Percentiles rank a stretch among this genome's conserved stretches.
Conservation (phyloP, 495 filamentous ascomycete genomes). For the Rhypophila decipiens region DNA sequence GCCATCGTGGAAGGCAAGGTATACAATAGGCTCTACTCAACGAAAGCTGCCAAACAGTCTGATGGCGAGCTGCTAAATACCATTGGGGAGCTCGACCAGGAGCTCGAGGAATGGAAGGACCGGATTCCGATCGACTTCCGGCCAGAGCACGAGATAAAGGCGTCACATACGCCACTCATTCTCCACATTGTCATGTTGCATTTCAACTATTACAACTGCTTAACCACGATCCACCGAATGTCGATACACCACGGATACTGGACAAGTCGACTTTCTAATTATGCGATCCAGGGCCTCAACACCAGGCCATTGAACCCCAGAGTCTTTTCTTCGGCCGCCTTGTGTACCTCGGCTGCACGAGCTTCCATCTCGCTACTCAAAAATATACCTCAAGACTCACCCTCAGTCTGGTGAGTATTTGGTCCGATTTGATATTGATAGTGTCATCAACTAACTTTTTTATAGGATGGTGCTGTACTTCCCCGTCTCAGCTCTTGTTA, state of each 20-base stretch:
- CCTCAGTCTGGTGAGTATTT: slow-evolving; percentile 87
- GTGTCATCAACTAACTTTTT: slow-evolving; percentile 18
- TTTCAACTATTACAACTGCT: slow-evolving; percentile 95
- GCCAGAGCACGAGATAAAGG: slow-evolving; percentile 90
- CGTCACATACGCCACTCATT: slow-evolving; percentile 80
- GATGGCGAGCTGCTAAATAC: slow-evolving; percentile 92
- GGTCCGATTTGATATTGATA: background rate
- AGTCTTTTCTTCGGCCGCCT: slow-evolving; percentile 86
- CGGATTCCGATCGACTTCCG: slow-evolving; percentile 88
- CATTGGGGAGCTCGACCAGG: slow-evolving; percentile 89
- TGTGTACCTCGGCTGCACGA: slow-evolving; percentile 87
- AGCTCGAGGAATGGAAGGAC: slow-evolving; percentile 96
- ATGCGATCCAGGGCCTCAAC: slow-evolving; percentile 89
- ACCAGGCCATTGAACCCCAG: slow-evolving; percentile 84
- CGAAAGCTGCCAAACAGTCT: slow-evolving; percentile 83
- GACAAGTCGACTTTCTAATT: slow-evolving; percentile 92
- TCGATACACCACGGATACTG: slow-evolving; percentile 97
- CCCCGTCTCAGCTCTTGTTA: slow-evolving; percentile 91
- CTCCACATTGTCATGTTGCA: slow-evolving; percentile 89
- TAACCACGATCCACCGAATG: slow-evolving; percentile 98
- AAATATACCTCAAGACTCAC: slow-evolving; percentile 91
- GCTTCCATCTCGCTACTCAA: slow-evolving; percentile 90
- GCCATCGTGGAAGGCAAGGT: slow-evolving; percentile 88
- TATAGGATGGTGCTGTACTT: slow-evolving; percentile 92
- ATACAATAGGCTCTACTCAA: slow-evolving; percentile 89